Base-by-base conservation (phyloP, 148 eudicot species). In the Limonium bicolor region DNA sequence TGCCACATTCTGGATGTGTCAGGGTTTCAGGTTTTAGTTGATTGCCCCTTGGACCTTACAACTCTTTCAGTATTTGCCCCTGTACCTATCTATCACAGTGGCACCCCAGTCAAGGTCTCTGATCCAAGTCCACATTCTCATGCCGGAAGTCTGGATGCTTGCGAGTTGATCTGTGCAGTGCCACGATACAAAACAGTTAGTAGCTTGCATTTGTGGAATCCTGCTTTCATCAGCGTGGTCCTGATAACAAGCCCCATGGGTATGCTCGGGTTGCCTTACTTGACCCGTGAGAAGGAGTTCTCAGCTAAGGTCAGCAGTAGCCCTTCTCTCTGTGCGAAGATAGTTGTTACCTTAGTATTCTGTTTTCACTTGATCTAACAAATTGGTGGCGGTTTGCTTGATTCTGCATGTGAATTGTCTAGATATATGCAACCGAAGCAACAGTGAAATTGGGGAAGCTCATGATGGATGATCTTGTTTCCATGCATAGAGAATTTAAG, bases 391-490 rank as follows among this genome's bases (percentile, higher is more conserved):
- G n/a, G n/a, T n/a, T n/a, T n/a, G n/a, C n/a, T n/a, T n/a, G n/a
- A n/a, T n/a, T n/a, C n/a, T n/a, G n/a, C n/a, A n/a, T n/a, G n/a
- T n/a, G n/a, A n/a, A n/a, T n/a, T n/a, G n/a, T n/a, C n/a, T n/a
- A n/a, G 96, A 65, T 88, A 47, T 88, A 88, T 58, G 94, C 74
- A 20, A 88, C 86, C 61, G 92, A 88, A 62, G 92, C 78, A 28
- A 71, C 92, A 6, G 60, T 62, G 47, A 74, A 69, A 61, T 65
- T 83, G 33, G 94, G 94, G 34, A 75, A 77, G 48, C 73, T 88
- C 25, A 69, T 80, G 77, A 88, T 83, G 79, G 79, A 80, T 63
- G 94, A 88, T 42, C 81, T 88, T 66, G 55, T 88, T 46, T 43
- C 63, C 11, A 68, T 80, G 94, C 80, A 83, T 62, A 72, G 35